Percentiles rank a stretch among this genome's conserved stretches.
Evolutionary conservation across 75 land plant species (phyloP).

Genomic region (Ceratopteris richardii): DNA sequence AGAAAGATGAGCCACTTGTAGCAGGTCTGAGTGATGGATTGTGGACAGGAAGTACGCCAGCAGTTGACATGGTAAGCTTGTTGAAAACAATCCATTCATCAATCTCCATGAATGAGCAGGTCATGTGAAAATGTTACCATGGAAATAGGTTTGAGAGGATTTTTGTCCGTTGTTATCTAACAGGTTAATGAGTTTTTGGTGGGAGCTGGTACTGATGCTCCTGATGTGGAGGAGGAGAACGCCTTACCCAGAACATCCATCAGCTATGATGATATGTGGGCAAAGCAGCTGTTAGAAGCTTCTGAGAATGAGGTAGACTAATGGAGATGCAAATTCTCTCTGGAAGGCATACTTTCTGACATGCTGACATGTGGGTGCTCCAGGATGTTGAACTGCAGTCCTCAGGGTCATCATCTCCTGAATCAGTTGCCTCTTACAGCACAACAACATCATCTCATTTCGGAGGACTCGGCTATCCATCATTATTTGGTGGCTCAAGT

Average conservation of each 20-base stretch:
- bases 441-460: conserved; percentile 76
- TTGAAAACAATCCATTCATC: too few relatives aligned
- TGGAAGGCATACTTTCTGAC: too few relatives aligned
- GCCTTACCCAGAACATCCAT: conserved; percentile 63
- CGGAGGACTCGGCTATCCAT: conserved; percentile 80
- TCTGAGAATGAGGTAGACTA: conserved; percentile 61
- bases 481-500: conserved; percentile 60
- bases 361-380: too few relatives aligned
- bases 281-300: conserved; percentile 82
- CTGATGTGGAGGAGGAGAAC: conserved; percentile 90
- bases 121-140: neutral
- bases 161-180: too few relatives aligned
- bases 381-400: conserved; percentile 83
- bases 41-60: conserved; percentile 47
- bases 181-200: conserved; percentile 97
- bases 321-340: neutral
- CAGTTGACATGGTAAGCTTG: conserved; percentile 30
- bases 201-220: conserved; percentile 98
- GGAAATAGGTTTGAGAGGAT: too few relatives aligned
- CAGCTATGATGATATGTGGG: conserved; percentile 98
- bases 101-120: neutral
- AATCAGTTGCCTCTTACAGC: conserved; percentile 80
- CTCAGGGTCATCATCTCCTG: conserved; percentile 92
- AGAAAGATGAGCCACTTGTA: conserved; percentile 39
- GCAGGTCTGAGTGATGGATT: conserved; percentile 33